A percentile compares a stretch with the other conserved stretches of the same genome.
phyloP scores from a whole-genome alignment of 2,329 filamentous ascomycete genomes.

The Botrytis elliptica region DNA sequence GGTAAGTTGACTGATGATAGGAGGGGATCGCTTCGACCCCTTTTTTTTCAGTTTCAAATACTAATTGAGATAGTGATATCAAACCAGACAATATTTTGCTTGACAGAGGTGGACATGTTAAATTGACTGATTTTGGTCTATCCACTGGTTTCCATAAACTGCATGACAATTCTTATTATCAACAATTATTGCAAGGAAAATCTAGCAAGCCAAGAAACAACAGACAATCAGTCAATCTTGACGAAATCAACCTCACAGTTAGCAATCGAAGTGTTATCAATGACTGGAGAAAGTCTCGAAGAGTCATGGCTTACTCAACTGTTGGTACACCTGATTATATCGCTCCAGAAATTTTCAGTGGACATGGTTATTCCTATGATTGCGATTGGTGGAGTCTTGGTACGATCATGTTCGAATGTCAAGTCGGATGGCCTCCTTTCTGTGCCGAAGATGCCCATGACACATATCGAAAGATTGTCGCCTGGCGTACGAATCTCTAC shows the following conservation, averaged over 20 bases:
- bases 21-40: background rate
- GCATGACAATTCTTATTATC: conserved; percentile 97
- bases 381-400: conserved; percentile 99
- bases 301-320: conserved; percentile 96
- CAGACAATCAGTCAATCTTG: conserved; percentile 91
- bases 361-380: conserved; percentile 91
- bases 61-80: conserved; percentile 69
- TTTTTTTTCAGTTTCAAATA: background rate
- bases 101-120: conserved; percentile 93
- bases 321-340: conserved; percentile 99
- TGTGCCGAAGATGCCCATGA: conserved; percentile 97
- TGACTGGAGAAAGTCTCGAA: conserved; percentile 94
- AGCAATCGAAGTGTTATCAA: conserved; percentile 98
- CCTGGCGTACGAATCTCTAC: conserved; percentile 93
- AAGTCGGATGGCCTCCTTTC: conserved; percentile 98
- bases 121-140: conserved; percentile 95
- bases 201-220: conserved; percentile 68
- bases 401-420: conserved; percentile 99
- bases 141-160: conserved; percentile 98
- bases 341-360: conserved; percentile 95
- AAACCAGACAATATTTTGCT: conserved; percentile 98
- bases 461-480: conserved; percentile 98
- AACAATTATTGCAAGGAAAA: conserved; percentile 83
- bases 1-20: conserved; percentile 55
- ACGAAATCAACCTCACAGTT: conserved; percentile 97